Evolutionary conservation across 768 basidiomycete genomes (phyloP), one percentile per base, ranked within the genome.

Genomic region (Thelephora ganbajun): DNA sequence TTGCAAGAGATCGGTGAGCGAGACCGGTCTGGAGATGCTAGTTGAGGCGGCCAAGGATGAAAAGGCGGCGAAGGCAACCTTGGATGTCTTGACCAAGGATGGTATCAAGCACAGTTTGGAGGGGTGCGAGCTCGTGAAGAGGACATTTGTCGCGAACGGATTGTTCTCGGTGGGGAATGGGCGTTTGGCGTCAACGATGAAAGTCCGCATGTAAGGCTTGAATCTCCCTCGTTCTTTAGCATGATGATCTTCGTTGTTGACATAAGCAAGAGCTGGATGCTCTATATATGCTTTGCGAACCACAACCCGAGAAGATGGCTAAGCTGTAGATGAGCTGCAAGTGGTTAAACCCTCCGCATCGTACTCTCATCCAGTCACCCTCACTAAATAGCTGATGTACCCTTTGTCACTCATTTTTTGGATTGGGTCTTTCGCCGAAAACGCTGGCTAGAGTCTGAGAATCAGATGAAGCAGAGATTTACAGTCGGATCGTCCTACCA

Each of bases 101-200:
- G 84, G 79, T 1, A 71, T 72, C 62, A 74, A 76, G 57, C 72
- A 71, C 54, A 71, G 69, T 19, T 68, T n/a, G n/a, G n/a, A 84
- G 63, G 87, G 90, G 92, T 92, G 56, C 50, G 94, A 97, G 69
- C 75, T 63, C 51, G 68, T 94, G 66, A 93, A 85, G 63, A 80
- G 83, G 20, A 71, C 96, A 39, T 77, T 91, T 61, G 58, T 96
- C 39, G 79, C 72, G 50, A 61, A 86, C 46, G 68, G 79, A 36
- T 76, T 81, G 1, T 90, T 97, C 68, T 78, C 70, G 19, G 64
- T 86, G 12, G 86, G 91, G 43, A 79, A 91, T 52, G 76, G 74
- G 47, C 82, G 90, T 20, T 58, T 98, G 64, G 97, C 94, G 2
- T 91, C 94, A 6, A 93, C 90, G 4, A 65, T 94, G 68, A 97